Evolutionary conservation across 2,329 filamentous ascomycete species (phyloP), one percentile per base, ranked within the genome.

Genomic region (Penicillium occitanis): DNA sequence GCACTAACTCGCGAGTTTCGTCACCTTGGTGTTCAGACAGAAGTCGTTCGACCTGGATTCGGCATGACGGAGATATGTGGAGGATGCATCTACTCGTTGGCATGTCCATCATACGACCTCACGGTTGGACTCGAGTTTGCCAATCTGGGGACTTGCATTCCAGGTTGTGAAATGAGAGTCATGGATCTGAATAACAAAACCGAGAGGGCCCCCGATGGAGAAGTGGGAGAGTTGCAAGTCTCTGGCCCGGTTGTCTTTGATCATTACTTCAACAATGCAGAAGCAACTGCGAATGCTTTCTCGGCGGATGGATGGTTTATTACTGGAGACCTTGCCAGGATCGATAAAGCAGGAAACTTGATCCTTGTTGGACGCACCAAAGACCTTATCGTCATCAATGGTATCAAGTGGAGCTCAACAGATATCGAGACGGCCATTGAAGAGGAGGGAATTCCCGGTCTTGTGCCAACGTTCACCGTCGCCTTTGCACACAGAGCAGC

Each of bases 321-420:
- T 5, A 72, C 71, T 10, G 71, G 71, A 0, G 71, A 73, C 61
- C 42, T 44, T 37, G 71, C 65, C 4, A 67, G 67, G 6, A 70
- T 82, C 14, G 80, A 83, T 63, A 13, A 55, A 0, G 30, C 67
- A 0, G 79, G 80, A 1, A 72, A 75, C n/a, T 71, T 84, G 2
- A 66, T 73, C 57, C 68, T 84, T 1, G 68, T 70, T 1, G 81
- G 81, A 1, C 73, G 81, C 6, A 65, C 64, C 22, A 81, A 82
- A 66, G 80, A 66, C 17, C 46, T 62, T 19, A 33, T 82, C 37
- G 80, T 77, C 65, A 75, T 82, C 66, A 83, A 82, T 65, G 80
- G 79, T 0, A 71, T 81, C 64, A 83, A 81, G 33, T 70, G 74
- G 40, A 65, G 64, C 25, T 69, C 75, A 0, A 61, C 71, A 5